Conservation (phyloP, 2,329 filamentous ascomycete species). For the Parastagonospora avenae region DNA sequence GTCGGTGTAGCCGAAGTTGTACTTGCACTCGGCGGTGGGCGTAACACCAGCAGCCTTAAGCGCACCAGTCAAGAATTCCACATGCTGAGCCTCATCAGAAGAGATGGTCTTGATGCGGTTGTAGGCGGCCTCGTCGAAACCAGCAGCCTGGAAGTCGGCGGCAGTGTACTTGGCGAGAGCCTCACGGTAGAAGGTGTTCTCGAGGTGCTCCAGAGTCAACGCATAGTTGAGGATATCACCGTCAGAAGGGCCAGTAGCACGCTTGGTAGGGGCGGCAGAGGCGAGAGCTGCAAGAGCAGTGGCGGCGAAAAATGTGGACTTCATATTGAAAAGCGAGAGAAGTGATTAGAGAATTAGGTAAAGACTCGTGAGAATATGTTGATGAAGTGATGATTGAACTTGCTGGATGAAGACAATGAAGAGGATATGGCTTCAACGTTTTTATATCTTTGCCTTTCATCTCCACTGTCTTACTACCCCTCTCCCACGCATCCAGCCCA, state of each 20-base stretch:
- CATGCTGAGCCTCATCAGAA: slow-evolving; percentile 63
- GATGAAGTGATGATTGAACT: not conserved
- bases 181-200: slow-evolving; percentile 67
- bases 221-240: slow-evolving; percentile 51
- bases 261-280: slow-evolving; percentile 33
- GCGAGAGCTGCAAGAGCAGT: slow-evolving; percentile 14
- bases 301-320: slow-evolving; percentile 16
- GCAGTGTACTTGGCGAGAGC: slow-evolving; percentile 62
- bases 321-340: slow-evolving; percentile 8
- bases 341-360: not conserved
- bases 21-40: slow-evolving; percentile 61
- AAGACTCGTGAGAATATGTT: not conserved
- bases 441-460: slow-evolving; percentile 1
- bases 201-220: slow-evolving; percentile 54
- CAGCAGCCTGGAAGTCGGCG: slow-evolving; percentile 29
- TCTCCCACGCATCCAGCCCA: not conserved
- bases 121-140: slow-evolving; percentile 57
- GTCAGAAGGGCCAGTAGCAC: slow-evolving; percentile 25
- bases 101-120: slow-evolving; percentile 62
- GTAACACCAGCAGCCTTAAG: slow-evolving; percentile 53
- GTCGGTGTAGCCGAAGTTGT: slow-evolving; percentile 59
- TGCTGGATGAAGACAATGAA: not conserved
- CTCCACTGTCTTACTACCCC: not conserved
- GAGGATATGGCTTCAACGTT: not conserved
- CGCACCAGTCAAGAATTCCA: slow-evolving; percentile 58